Percentiles rank a stretch among this genome's conserved stretches.
Conservation (phyloP, 257 asterid genomes). For the Lithospermum erythrorhizon region DNA sequence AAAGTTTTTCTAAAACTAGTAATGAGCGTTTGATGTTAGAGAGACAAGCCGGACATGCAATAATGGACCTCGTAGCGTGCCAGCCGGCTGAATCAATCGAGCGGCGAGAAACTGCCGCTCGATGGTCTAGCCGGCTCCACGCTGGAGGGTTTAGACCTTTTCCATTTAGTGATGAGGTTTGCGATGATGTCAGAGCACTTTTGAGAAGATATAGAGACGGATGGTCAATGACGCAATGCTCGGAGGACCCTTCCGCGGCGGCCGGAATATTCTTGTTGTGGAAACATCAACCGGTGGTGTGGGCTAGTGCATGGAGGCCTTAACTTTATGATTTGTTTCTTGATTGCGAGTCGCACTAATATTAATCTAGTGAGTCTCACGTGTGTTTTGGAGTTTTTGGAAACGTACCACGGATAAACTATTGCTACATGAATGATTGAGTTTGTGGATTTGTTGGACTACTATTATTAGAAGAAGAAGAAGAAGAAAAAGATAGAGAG, state of each 20-base stretch:
- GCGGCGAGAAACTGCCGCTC: conserved; percentile 55
- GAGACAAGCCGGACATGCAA: conserved; percentile 61
- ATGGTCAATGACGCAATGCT: conserved; percentile 45
- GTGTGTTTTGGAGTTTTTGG: neutral
- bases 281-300: conserved; percentile 75
- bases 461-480: neutral
- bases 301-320: conserved; percentile 92
- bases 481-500: neutral
- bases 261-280: conserved; percentile 58
- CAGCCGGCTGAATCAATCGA: conserved; percentile 26
- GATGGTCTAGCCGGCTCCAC: conserved; percentile 58
- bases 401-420: neutral
- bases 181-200: conserved; percentile 66
- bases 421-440: neutral
- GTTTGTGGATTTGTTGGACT: neutral
- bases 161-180: conserved; percentile 55
- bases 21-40: conserved; percentile 69
- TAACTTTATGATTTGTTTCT: conserved; percentile 1
- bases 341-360: conserved; percentile 1
- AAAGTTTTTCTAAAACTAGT: conserved; percentile 57
- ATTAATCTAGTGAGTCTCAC: neutral
- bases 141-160: conserved; percentile 27
- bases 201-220: conserved; percentile 60
- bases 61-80: conserved; percentile 73
- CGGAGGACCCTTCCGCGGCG: conserved; percentile 16